Conservation (phyloP, 495 filamentous ascomycete genomes). For the Cercophora newfieldiana region DNA sequence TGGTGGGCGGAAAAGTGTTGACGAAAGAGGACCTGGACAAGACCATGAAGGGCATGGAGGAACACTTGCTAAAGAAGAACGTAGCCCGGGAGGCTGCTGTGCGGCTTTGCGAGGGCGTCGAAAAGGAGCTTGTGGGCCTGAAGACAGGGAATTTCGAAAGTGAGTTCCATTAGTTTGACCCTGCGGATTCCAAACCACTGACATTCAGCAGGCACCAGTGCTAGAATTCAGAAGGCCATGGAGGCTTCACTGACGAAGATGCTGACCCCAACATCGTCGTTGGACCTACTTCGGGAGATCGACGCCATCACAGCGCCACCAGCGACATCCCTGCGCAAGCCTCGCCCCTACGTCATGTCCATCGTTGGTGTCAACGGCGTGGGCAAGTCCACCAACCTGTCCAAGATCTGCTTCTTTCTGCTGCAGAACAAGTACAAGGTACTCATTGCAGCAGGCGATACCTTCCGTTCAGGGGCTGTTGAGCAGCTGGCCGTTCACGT, state of each 20-base stretch:
- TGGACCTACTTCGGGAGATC: slow-evolving; percentile 93
- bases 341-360: slow-evolving; percentile 90
- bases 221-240: slow-evolving; percentile 78
- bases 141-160: slow-evolving; percentile 94
- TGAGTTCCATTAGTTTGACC: slow-evolving; percentile 35
- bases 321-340: slow-evolving; percentile 51
- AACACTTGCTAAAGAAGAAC: slow-evolving; percentile 93
- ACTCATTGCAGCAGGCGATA: slow-evolving; percentile 94
- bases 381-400: slow-evolving; percentile 94
- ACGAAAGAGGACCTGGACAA: slow-evolving; percentile 86
- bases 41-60: slow-evolving; percentile 92
- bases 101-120: slow-evolving; percentile 86
- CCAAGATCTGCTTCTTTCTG: slow-evolving; percentile 96
- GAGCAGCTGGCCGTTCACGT: slow-evolving; percentile 96
- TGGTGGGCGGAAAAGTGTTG: slow-evolving; percentile 89
- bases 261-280: slow-evolving; percentile 88
- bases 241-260: slow-evolving; percentile 90
- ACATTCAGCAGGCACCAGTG: slow-evolving; percentile 61
- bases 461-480: slow-evolving; percentile 95
- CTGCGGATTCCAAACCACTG: slow-evolving; percentile 5
- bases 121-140: slow-evolving; percentile 82
- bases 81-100: slow-evolving; percentile 93
- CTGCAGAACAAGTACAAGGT: slow-evolving; percentile 95
- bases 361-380: slow-evolving; percentile 98
- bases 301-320: slow-evolving; percentile 70